Evolutionary conservation across 345 rosid genomes (phyloP), one percentile per base, ranked within the genome.

Genomic region (Streptanthus diversifolius): DNA sequence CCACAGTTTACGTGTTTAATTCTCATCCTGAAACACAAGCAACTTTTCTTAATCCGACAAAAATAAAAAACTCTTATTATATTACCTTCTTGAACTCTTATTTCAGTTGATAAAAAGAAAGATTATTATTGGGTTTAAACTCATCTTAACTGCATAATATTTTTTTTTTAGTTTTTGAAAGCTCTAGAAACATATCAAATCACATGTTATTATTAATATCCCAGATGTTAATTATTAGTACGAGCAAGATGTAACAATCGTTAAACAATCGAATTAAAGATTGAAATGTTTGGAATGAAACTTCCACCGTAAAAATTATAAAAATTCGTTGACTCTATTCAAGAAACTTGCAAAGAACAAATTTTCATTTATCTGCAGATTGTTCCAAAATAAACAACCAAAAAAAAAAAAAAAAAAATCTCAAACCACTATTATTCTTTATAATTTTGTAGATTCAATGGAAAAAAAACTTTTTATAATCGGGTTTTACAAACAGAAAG

Each of bases 1-100:
- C 62, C 25, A 59, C 60, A n/a, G 30, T 43, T 49, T 51, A 67
- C 73, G 73, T 75, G 79, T 51, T 67, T 68, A 24, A 52, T 60
- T 68, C 48, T 68, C 63, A 24, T 21, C 68, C 78, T 57, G 67
- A 29, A 9, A 53, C 33, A 59, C 15, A 25, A 24, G 2, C 29
- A 29, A 55, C 33, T 54, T 51, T n/a, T 51, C 30, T 51, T 52
- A 7, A 37, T 27, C 58, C 58, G 9, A 14, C 19, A 27, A 8
- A 53, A 14, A 27, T n/a, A n/a, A 27, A 27, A 27, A 8, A 49
- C 7, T 21, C 24, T 4, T 19, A 18, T 2, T 3, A 10, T 11
- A 37, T 10, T 37, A 37, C 19, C 8, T 37, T 37, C 14, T 4
- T 11, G 12, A 37, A 7, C 47, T 41, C 17, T 40, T 40, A 1